These are phyloP conservation scores for Triticum urartu DNA, from an alignment of 176 grass and related monocot species.

Conservation along the genomic window DNA sequence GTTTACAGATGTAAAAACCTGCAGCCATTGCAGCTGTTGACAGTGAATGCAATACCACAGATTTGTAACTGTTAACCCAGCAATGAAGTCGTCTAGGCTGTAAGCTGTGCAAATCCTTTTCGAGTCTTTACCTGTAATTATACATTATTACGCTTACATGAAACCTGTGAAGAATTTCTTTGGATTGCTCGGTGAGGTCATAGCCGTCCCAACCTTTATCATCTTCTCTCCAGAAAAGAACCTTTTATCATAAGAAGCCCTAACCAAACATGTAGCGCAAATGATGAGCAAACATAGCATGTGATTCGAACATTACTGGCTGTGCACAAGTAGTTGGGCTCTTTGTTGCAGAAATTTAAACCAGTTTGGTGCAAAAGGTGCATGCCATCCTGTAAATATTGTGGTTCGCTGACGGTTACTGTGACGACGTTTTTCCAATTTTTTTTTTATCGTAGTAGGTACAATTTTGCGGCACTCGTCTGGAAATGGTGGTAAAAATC, in stretches of 20 bases:
- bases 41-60: constrained; percentile 34
- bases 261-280: neutral
- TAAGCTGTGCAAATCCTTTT: neutral
- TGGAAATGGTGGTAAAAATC: neutral
- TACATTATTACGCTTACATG: neutral
- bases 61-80: neutral
- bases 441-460: too few relatives aligned
- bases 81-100: neutral
- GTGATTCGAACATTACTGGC: neutral
- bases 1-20: constrained; percentile 47
- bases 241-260: neutral
- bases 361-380: neutral
- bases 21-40: constrained; percentile 19
- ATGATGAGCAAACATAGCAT: neutral
- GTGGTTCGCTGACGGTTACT: neutral
- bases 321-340: neutral
- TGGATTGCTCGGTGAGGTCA: neutral
- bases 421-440: too few relatives aligned
- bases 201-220: neutral
- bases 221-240: neutral
- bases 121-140: neutral
- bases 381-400: neutral
- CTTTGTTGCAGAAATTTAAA: neutral
- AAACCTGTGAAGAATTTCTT: neutral
- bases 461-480: neutral